Base-by-base conservation (phyloP, 108 stramenopile species). In the Epipyxis sp. region DNA sequence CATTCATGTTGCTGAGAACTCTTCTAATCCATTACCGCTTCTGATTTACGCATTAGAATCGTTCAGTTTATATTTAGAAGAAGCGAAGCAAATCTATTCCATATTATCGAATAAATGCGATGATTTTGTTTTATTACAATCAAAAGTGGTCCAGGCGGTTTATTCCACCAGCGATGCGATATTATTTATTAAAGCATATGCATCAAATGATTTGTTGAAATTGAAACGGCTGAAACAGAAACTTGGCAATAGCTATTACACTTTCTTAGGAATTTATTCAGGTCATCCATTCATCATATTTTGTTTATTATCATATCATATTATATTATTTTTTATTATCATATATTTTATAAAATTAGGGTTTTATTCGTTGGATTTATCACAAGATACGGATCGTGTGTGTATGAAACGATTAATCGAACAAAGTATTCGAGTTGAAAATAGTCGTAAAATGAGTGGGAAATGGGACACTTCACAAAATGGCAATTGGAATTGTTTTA, bases 341-440 rank as follows among this genome's bases (percentile, higher is more conserved):
- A n/a, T n/a, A n/a, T n/a, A n/a, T n/a, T n/a, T n/a, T n/a, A n/a
- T n/a, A n/a, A n/a, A n/a, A n/a, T n/a, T n/a, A n/a, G 61, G 61
- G 13, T 65, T 35, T 65, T 65, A 65, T 65, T 65, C 30, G 20
- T 37, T 65, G 34, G 61, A 65, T 65, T 25, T 65, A 6, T 65
- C 61, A 3, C 10, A 65, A 6, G 35, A 10, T 6, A 32, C 34
- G 61, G 61, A 65, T 65, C 61, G 61, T 10, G 20, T 65, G 34
- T 65, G 61, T 25, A 35, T 65, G 61, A 65, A 65, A 65, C 3
- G 3, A 3, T 65, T 65, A 32, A 65, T 65, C 25, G 61, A 65
- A 32, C 20, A 65, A 32, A 32, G 30, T 65, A 32, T 65, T 10
- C 61, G 61, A 29, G 34, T 6, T 65, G 34, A 16, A 3, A 3